Conservation (phyloP, 2,329 filamentous ascomycete species). For the Nothopassalora personata region DNA sequence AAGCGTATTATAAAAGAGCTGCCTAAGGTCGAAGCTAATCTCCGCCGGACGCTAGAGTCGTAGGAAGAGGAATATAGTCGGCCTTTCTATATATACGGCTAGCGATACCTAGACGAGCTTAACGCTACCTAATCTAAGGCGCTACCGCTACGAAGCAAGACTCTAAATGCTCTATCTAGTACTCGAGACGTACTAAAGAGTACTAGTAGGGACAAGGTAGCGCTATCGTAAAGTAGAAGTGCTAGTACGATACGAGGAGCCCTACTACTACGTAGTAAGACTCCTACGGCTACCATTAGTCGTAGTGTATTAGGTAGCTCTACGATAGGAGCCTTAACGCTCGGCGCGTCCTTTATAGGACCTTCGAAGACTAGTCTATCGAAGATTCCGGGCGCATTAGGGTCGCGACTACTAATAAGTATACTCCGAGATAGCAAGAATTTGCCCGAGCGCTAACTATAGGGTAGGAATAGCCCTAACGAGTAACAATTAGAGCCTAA, state of each 20-base stretch:
- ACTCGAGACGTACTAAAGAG: constrained; percentile 29
- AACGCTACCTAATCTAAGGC: constrained; percentile 57
- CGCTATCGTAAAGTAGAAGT: constrained; percentile 26
- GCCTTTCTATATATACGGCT: constrained; percentile 87
- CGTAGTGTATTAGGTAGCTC: constrained; percentile 22
- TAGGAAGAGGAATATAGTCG: constrained; percentile 95
- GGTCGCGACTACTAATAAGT: constrained; percentile 60
- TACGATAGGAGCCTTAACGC: constrained; percentile 23
- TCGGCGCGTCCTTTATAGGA: constrained; percentile 29
- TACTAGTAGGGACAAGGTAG: constrained; percentile 18
- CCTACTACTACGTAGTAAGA: constrained; percentile 41
- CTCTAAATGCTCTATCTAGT: constrained; percentile 46
- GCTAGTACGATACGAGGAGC: constrained; percentile 39
- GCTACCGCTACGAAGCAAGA: constrained; percentile 57
- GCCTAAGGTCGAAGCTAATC: constrained; percentile 81
- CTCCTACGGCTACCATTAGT: constrained; percentile 36
- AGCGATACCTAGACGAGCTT: constrained; percentile 83
- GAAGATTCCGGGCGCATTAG: constrained; percentile 52
- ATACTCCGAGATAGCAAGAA: constrained; percentile 67
- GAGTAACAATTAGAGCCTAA: constrained; percentile 35
- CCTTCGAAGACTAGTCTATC: constrained; percentile 50
- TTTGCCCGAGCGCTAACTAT: constrained; percentile 66
- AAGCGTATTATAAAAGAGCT: constrained; percentile 95
- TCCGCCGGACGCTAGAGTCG: constrained; percentile 71
- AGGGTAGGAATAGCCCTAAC: constrained; percentile 12